These are phyloP conservation scores for Exophiala sp. DNA, from an alignment of 2,329 filamentous ascomycete genomes.

Conservation along the genomic window DNA sequence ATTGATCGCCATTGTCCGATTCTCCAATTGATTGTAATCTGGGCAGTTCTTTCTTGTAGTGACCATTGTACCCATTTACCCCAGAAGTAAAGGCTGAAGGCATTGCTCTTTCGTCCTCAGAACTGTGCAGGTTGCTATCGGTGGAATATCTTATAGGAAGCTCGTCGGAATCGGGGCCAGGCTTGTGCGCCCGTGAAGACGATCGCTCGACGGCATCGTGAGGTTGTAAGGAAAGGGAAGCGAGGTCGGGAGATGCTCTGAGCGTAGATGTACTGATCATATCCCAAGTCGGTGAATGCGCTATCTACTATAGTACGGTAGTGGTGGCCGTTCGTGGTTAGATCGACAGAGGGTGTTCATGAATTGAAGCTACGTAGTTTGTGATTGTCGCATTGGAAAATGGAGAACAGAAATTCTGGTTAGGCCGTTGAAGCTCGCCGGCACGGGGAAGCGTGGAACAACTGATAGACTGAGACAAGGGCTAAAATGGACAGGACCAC, in stretches of 20 bases:
- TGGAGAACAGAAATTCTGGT: too few relatives aligned
- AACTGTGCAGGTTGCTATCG: conserved; percentile 6
- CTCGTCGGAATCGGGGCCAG: conserved; percentile 5
- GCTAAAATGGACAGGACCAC: too few relatives aligned
- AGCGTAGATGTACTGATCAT: conserved; percentile 11
- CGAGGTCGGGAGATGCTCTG: not conserved
- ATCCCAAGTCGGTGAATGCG: not conserved
- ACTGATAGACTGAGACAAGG: too few relatives aligned
- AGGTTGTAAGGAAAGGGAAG: conserved; percentile 8
- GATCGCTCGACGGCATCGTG: conserved; percentile 13
- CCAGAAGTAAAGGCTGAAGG: not conserved
- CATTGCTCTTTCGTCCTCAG: conserved; percentile 7
- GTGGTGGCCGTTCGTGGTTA: not conserved
- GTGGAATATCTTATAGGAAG: conserved; percentile 16
- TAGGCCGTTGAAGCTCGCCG: too few relatives aligned
- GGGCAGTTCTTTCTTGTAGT: conserved; percentile 15
- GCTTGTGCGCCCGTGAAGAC: conserved; percentile 1
- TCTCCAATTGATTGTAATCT: conserved; percentile 19
- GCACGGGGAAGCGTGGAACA: too few relatives aligned
- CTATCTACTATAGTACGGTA: not conserved
- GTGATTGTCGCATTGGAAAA: too few relatives aligned
- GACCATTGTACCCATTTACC: conserved; percentile 6
- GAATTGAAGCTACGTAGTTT: too few relatives aligned
- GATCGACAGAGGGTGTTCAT: conserved; percentile 1
- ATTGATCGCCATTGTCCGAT: conserved; percentile 13